phyloP scores from a whole-genome alignment of 202 grass and related monocot species.

The Hordeum pubiflorum region DNA sequence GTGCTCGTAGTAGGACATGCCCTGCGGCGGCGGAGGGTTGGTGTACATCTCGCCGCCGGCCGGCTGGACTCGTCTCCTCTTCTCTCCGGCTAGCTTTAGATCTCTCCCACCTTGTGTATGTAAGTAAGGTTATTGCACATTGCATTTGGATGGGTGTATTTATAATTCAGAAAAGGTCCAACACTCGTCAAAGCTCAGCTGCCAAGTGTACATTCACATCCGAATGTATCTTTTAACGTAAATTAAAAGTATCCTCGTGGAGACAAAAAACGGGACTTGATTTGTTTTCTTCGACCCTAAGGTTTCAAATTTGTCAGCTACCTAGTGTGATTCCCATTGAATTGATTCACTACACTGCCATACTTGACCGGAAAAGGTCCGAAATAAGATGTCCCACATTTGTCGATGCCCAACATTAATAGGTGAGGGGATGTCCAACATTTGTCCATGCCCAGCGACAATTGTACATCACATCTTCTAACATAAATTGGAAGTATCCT shows the following conservation, averaged over 20 bases:
- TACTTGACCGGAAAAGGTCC: background rate
- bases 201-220: background rate
- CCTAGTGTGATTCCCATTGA: background rate
- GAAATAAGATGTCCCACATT: background rate
- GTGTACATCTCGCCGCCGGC: conserved; percentile 49
- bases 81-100: too few species aligned
- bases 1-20: conserved; percentile 78
- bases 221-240: background rate
- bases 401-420: background rate
- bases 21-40: conserved; percentile 45
- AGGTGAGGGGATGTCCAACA: background rate
- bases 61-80: background rate
- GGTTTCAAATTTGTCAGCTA: background rate
- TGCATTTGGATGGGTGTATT: background rate
- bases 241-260: background rate
- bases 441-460: background rate
- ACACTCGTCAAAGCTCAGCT: background rate
- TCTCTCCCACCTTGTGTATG: too few species aligned
- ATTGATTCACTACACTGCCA: background rate
- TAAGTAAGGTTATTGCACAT: background rate
- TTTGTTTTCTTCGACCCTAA: conserved; percentile 27
- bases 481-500: background rate
- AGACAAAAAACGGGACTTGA: background rate
- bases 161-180: background rate
- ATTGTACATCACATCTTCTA: background rate